A percentile compares a stretch with the other conserved stretches of the same genome.
Evolutionary conservation across 139 green algal genomes (phyloP).

Genomic region (Deuterostichococcus epilithicus): DNA sequence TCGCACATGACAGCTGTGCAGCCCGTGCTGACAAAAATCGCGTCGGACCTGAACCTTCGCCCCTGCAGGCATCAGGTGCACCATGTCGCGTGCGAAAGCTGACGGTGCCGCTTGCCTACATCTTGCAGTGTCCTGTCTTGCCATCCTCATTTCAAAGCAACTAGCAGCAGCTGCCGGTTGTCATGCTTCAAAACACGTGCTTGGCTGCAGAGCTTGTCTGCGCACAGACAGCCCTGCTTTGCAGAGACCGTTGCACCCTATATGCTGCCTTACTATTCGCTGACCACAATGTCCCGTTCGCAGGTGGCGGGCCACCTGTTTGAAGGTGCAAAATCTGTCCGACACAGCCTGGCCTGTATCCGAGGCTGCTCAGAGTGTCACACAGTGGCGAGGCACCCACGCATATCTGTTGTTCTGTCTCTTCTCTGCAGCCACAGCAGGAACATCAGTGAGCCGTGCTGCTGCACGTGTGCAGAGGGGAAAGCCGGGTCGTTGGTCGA

Average conservation of each 20-base stretch:
- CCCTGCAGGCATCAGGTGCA: conserved; percentile 49
- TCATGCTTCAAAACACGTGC: not conserved
- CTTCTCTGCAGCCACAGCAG: too few relatives aligned
- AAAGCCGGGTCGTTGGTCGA: conserved; percentile 62
- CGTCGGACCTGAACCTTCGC: conserved; percentile 9
- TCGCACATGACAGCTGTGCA: not conserved
- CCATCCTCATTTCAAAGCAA: too few relatives aligned
- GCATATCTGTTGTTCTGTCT: not conserved
- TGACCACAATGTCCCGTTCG: not conserved
- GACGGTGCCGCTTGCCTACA: not conserved
- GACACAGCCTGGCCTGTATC: not conserved
- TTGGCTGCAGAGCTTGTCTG: not conserved
- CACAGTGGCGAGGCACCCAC: not conserved
- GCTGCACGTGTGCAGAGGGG: conserved; percentile 51
- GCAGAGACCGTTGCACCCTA: not conserved
- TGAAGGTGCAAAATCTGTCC: conserved; percentile 29
- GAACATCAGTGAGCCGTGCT: not conserved
- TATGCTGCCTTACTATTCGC: not conserved
- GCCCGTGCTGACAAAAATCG: not conserved
- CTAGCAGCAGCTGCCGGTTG: too few relatives aligned
- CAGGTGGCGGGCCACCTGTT: conserved; percentile 59
- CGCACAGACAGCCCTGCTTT: not conserved
- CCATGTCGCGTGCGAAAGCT: too few relatives aligned
- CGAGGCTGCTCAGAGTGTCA: not conserved
- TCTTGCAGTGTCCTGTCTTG: not conserved